These are phyloP conservation scores for Russula ochroleuca DNA, from an alignment of 768 basidiomycete genomes.

Conservation along the genomic window DNA sequence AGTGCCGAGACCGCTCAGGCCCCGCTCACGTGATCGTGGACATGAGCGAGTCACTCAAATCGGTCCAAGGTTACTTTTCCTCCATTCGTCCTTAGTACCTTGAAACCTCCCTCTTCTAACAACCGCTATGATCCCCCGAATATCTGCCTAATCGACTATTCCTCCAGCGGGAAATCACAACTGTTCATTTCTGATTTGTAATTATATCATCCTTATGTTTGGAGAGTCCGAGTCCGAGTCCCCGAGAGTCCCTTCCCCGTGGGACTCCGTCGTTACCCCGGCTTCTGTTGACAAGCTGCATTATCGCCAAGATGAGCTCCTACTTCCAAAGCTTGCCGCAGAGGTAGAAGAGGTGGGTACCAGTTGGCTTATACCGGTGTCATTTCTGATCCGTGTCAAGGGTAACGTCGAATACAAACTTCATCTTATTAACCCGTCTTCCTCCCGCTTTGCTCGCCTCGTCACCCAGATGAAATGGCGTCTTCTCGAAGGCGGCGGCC, in stretches of 20 bases:
- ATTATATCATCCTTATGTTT: constrained; percentile 52
- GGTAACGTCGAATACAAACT: constrained; percentile 96
- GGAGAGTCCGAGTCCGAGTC: constrained; percentile 80
- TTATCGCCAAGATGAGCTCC: constrained; percentile 31
- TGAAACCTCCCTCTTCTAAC: background rate
- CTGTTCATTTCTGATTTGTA: background rate
- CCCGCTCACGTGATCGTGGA: constrained; percentile 21
- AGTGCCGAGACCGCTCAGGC: background rate
- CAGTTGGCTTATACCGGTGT: background rate
- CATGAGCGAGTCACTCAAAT: constrained; percentile 2
- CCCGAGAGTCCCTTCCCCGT: constrained; percentile 73
- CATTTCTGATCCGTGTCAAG: constrained; percentile 32
- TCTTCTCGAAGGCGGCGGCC: constrained; percentile 51
- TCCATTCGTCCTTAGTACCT: no score
- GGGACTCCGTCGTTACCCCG: constrained; percentile 69
- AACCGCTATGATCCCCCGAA: constrained; percentile 53
- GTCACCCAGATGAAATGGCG: constrained; percentile 97
- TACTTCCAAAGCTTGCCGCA: constrained; percentile 64
- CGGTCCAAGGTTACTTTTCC: no score
- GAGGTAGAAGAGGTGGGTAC: constrained; percentile 60
- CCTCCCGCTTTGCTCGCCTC: constrained; percentile 72
- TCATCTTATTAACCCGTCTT: constrained; percentile 75
- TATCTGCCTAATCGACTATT: constrained; percentile 36
- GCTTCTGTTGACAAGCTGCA: constrained; percentile 32
- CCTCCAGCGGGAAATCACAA: constrained; percentile 10